Evolutionary conservation across 1,284 basidiomycete genomes (phyloP), one percentile per base, ranked within the genome.

Genomic region (Boletus smithii): DNA sequence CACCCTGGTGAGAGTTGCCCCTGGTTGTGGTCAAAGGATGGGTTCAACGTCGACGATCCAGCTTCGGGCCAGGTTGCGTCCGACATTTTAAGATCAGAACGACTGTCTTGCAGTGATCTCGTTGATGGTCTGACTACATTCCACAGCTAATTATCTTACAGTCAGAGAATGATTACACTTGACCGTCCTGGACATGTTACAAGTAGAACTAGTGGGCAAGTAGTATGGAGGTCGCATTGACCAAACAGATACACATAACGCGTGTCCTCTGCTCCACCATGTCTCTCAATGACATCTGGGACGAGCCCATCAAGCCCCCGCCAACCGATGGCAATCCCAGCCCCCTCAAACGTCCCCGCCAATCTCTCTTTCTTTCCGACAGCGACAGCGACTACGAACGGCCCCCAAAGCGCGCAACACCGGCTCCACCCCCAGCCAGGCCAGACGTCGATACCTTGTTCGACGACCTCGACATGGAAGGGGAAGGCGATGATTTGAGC

Each of bases 371-470:
- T 55, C 65, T 80, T 24, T 72, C 75, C 0, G 79, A 81, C 39
- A 75, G 77, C 46, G 75, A 76, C 32, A 48, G 52, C 36, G 60
- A 68, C 20, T 43, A 61, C 32, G 68, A 67, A 20, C 58, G 56
- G 1, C 53, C 60, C 38, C 45, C 53, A 18, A 55, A 53, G 45
- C 46, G 48, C 13, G 54, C 49, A 24, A 55, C 41, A 4, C 53
- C 60, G 0, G 58, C 60, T 2, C 48, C 57, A 47, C 32, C 57
- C 1, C 41, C 55, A n/a, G 44, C 56, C 4, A 55, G 55, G 33
- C 61, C 70, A 10, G 77, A 83, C 40, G 70, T 87, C 16, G 82
- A 85, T 44, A 79, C 79, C 10, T 66, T 87, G 34, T 88, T 89
- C 57, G 77, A 73, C 20, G 77, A 75, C 34, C 61, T 83, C 33